Conservation (phyloP, 371 early-diverging fungal species). For the Actinomortierella wolfii region DNA sequence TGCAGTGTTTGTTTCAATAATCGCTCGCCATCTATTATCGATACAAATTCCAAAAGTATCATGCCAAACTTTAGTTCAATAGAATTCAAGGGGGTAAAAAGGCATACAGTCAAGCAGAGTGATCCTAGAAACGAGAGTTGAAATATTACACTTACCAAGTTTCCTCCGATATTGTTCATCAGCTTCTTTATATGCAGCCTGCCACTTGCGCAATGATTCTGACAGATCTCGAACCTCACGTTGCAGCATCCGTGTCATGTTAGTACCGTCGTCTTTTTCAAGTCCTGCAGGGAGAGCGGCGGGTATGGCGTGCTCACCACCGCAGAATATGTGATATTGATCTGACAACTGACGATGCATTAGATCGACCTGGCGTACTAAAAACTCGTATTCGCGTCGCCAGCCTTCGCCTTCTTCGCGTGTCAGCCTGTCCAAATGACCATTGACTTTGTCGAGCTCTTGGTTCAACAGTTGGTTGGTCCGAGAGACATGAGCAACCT, state of each 20-base stretch:
- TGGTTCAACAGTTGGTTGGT: slow-evolving; percentile 29
- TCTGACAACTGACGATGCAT: slow-evolving; percentile 34
- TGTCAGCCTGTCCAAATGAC: slow-evolving; percentile 14
- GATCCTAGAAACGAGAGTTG: too few species aligned
- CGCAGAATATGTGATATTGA: not conserved
- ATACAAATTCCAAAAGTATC: not conserved
- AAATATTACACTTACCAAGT: slow-evolving; percentile 34
- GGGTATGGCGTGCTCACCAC: slow-evolving; percentile 5
- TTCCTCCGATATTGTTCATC: slow-evolving; percentile 38
- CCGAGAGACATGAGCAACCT: slow-evolving; percentile 29
- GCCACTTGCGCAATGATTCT: slow-evolving; percentile 33
- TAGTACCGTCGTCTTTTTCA: slow-evolving; percentile 14
- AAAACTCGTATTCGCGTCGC: slow-evolving; percentile 35
- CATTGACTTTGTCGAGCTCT: slow-evolving; percentile 27
- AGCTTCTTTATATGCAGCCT: slow-evolving; percentile 25
- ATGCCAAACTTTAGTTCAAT: not conserved
- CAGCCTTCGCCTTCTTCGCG: slow-evolving; percentile 15
- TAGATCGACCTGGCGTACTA: slow-evolving; percentile 41
- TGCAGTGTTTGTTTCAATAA: slow-evolving; percentile 27
- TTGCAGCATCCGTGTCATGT: slow-evolving; percentile 17
- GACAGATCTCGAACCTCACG: slow-evolving; percentile 32
- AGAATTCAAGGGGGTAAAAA: not conserved
- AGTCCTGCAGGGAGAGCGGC: not conserved
- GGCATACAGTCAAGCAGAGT: too few species aligned
- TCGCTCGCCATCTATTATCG: slow-evolving; percentile 29